Percentiles rank a stretch among this genome's conserved stretches.
Conservation (phyloP, 2,329 filamentous ascomycete genomes). For the Bretziella fagacearum region DNA sequence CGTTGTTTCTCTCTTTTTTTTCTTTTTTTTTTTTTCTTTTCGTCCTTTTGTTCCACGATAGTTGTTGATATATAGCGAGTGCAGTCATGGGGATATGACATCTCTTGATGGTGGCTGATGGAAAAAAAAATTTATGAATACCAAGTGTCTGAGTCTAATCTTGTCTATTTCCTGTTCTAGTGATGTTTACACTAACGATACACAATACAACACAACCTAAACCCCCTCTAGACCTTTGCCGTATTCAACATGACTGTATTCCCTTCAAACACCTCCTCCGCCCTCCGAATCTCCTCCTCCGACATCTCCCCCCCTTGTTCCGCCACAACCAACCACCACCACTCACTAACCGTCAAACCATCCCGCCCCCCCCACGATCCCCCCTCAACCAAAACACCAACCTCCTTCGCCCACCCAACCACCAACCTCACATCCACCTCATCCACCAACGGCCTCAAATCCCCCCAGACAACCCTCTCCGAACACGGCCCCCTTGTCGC, state of each 20-base stretch:
- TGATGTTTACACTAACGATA: no score
- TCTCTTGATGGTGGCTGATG: no score
- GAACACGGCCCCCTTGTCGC: conserved; percentile 44
- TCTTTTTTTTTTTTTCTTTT: background rate
- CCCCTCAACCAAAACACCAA: conserved; percentile 29
- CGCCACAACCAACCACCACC: conserved; percentile 51
- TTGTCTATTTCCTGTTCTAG: no score
- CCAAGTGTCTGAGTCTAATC: no score
- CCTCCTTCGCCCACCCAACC: conserved; percentile 38
- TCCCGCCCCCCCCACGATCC: background rate
- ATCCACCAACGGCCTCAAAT: conserved; percentile 42
- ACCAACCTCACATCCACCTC: conserved; percentile 44
- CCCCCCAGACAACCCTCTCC: conserved; percentile 33
- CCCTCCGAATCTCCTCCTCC: background rate
- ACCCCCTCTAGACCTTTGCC: conserved; percentile 4
- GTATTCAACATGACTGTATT: conserved; percentile 13
- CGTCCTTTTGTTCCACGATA: no score
- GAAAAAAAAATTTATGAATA: no score
- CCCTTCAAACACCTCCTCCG: conserved; percentile 9
- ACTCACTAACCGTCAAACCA: conserved; percentile 35
- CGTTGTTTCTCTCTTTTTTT: background rate
- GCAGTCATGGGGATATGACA: no score
- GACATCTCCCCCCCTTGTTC: conserved; percentile 4
- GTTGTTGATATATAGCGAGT: no score
- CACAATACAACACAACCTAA: no score